Evolutionary conservation across 2,329 filamentous ascomycete genomes (phyloP), one percentile per base, ranked within the genome.

Genomic region (Thielaviopsis musarum): DNA sequence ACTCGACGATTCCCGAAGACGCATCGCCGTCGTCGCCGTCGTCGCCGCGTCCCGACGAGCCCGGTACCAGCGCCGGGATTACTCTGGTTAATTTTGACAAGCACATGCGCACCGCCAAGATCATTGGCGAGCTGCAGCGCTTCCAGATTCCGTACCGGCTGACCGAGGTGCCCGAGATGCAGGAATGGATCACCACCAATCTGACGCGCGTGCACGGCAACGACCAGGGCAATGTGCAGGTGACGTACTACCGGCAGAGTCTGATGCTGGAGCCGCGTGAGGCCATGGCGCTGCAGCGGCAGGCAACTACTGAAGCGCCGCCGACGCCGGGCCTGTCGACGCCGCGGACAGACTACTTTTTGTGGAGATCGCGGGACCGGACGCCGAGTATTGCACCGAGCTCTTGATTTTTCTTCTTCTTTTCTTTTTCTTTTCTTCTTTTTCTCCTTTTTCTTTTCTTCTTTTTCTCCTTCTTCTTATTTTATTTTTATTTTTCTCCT

Each of bases 81-180:
- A 82, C 83, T 0, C 88, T 97, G 34, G 89, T 98, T 77, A 98
- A 98, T 72, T 97, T 96, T 66, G 91, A 97, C 76, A 97, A 97
- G 73, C 90, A 97, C 69, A 87, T 84, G 66, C 88, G 90, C 65
- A 97, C 91, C 2, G 91, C 91, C 53, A 93, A 91, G 72, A 94
- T 97, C 68, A 95, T 98, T 66, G 88, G 88, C 63, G 91, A 97
- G 66, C 80, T 98, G 7, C 93, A 98, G 70, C 85, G 91, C 19
- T 97, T 97, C 74, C 93, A 98, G 71, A 88, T 95, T 21, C 89
- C 91, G 0, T 97, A 97, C 70, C 81, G 85, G 6, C 79, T 98
- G 19, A 79, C 80, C 1, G 86, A 93, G 67, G 76, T 97, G 3
- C 82, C 87, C 0, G 91, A 97, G 66, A 79, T 98, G 69, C 91